Percentiles rank a stretch among this genome's conserved stretches.
phyloP scores from a whole-genome alignment of 805 yeast genomes.

The Candida parachauliodes region DNA sequence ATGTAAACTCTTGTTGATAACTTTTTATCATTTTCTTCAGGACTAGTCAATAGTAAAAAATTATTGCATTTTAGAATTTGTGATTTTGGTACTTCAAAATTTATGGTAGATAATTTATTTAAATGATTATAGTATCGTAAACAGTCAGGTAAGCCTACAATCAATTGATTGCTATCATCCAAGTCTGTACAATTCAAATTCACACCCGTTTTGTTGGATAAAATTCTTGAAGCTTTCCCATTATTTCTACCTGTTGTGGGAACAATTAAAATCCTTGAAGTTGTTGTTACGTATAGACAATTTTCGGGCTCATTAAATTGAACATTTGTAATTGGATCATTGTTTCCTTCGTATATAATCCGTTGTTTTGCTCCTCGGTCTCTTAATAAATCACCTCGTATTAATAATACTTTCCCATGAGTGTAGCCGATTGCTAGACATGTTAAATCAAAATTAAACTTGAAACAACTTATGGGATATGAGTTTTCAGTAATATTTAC shows the following conservation, averaged over 20 bases:
- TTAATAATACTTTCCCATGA: slow-evolving; percentile 75
- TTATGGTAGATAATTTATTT: slow-evolving; percentile 52
- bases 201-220: slow-evolving; percentile 47
- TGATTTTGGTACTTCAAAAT: slow-evolving; percentile 55
- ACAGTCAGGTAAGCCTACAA: slow-evolving; percentile 64
- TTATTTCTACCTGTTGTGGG: slow-evolving; percentile 76
- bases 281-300: slow-evolving; percentile 66
- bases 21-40: slow-evolving; percentile 30
- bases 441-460: slow-evolving; percentile 51
- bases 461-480: slow-evolving; percentile 70
- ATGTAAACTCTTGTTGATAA: slow-evolving; percentile 57
- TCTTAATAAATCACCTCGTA: slow-evolving; percentile 82
- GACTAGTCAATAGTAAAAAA: slow-evolving; percentile 58
- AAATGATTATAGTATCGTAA: slow-evolving; percentile 58
- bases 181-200: slow-evolving; percentile 48
- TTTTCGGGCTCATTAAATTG: slow-evolving; percentile 53
- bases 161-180: slow-evolving; percentile 47
- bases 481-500: slow-evolving; percentile 66
- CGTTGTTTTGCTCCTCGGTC: slow-evolving; percentile 92
- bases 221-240: slow-evolving; percentile 51
- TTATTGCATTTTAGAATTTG: slow-evolving; percentile 40
- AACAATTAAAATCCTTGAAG: slow-evolving; percentile 66
- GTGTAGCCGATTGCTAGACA: slow-evolving; percentile 76
- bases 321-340: slow-evolving; percentile 80
- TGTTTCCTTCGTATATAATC: slow-evolving; percentile 58